Evolutionary conservation across 257 asterid genomes (phyloP).

Genomic region (Solanum clarkiae): DNA sequence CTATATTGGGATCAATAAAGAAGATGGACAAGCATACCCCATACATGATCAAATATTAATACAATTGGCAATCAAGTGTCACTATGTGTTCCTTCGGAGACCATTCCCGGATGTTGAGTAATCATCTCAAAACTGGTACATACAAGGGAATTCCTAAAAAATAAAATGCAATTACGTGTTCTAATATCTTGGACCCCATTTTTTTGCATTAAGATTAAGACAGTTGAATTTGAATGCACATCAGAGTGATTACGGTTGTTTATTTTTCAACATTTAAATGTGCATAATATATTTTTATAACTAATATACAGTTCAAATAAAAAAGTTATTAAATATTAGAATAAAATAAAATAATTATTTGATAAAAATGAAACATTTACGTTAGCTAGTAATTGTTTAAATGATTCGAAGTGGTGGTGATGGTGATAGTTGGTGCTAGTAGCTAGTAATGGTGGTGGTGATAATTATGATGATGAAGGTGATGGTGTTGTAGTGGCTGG

Average conservation of each 20-base stretch:
- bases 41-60: not conserved
- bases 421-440: not conserved
- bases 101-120: not conserved
- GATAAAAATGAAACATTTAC: not conserved
- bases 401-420: not conserved
- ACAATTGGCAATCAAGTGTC: not conserved
- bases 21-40: not conserved
- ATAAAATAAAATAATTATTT: not conserved
- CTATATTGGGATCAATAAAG: not conserved
- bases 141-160: not conserved
- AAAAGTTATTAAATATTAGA: not conserved
- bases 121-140: not conserved
- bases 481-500: not conserved
- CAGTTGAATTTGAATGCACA: not conserved
- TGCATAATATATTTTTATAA: not conserved
- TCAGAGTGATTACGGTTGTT: not conserved
- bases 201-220: not conserved
- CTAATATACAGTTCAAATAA: not conserved
- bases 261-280: not conserved
- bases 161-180: not conserved
- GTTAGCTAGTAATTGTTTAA: not conserved
- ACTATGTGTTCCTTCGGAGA: not conserved
- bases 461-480: not conserved
- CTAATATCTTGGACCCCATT: not conserved
- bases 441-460: not conserved